Evolutionary conservation across 2,329 filamentous ascomycete genomes (phyloP), one percentile per base, ranked within the genome.

Genomic region (Pleurostoma richardsiae): DNA sequence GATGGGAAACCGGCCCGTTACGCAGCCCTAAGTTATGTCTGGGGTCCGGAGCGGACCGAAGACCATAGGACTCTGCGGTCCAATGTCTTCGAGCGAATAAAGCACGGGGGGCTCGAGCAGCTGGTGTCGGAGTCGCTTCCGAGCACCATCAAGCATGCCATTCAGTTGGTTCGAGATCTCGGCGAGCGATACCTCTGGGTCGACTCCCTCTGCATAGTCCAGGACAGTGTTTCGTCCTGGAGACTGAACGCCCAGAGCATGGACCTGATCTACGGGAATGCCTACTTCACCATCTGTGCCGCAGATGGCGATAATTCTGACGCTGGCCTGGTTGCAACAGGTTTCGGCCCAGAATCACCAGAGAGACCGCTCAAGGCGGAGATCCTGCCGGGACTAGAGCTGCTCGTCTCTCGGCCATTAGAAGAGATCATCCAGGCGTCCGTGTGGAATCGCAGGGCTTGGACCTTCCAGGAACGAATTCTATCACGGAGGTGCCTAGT

Each of bases 401-500:
- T 54, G 4, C 58, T 53, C 55, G 51, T 56, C 33, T 57, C 42
- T n/a, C 51, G 49, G 10, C 52, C 54, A 5, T 46, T 45, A 28
- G 54, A 63, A 39, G 47, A 47, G 5, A 27, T 48, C 31, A 56
- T 63, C 8, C 43, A 46, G 4, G 41, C 46, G 8, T 63, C 62
- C 4, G 56, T 47, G 29, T 67, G 66, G 61, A 65, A 63, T 45
- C 56, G 54, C 1, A 56, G 67, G 38, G 65, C 61, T 0, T 69
- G 66, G 67, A 69, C 66, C 2, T 67, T 67, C 45, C 66, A 69
- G 52, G 65, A 69, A 50, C 52, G 61, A 30, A 54, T 69, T 29
- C 59, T 68, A 2, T 66, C 66, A 0, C 45, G 55, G 5, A 54
- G 66, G 6, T 63, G 62, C 39, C 55, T 70, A 1, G 58, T 68